Evolutionary conservation across 192 early-diverging fungal genomes (phyloP).

Genomic region (Gigaspora rosea): DNA sequence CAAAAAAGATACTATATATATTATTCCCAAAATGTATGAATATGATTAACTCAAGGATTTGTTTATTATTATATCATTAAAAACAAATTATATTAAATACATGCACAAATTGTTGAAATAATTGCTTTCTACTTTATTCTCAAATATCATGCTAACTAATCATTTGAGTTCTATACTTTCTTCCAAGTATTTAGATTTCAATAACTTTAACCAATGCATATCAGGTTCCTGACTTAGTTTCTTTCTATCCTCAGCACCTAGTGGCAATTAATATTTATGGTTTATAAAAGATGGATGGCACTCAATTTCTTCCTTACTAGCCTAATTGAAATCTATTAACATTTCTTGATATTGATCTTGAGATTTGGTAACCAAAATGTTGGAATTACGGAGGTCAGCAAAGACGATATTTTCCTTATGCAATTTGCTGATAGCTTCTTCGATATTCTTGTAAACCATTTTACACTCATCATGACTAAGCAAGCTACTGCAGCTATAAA

Average conservation of each 20-base stretch:
- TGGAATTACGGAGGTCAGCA: slow-evolving; percentile 4
- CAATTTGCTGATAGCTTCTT: background rate
- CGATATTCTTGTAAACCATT: background rate
- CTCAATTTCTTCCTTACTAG: background rate
- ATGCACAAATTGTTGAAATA: no score
- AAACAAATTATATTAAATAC: no score
- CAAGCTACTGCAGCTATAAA: background rate
- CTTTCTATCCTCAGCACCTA: slow-evolving; percentile 1
- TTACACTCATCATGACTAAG: background rate
- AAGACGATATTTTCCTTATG: slow-evolving; percentile 4
- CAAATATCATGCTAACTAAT: no score
- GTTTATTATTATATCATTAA: no score
- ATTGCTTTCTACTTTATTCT: no score
- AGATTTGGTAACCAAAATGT: background rate
- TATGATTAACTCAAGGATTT: no score
- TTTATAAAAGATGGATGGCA: slow-evolving; percentile 1
- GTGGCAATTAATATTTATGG: background rate
- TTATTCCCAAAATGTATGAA: no score
- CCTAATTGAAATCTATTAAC: slow-evolving; percentile 17
- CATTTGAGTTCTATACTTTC: background rate
- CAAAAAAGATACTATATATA: no score
- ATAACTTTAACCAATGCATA: background rate
- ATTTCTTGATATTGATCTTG: background rate
- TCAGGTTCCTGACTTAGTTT: background rate
- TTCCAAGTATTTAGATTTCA: slow-evolving; percentile 8